phyloP scores from a whole-genome alignment of 108 stramenopile genomes.

The Aurantiochytrium sp. region DNA sequence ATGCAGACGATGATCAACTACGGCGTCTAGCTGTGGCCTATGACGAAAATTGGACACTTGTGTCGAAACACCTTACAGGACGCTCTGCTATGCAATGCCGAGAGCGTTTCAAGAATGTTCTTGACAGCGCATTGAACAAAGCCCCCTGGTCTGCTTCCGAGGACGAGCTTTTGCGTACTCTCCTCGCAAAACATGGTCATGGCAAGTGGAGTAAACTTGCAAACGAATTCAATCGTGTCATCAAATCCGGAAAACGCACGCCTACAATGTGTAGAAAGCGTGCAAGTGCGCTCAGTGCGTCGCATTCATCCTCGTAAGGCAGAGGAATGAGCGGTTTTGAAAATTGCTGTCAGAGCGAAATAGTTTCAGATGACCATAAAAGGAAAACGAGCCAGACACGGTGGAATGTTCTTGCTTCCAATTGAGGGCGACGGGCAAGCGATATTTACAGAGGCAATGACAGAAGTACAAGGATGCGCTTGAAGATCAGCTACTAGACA shows the following conservation, averaged over 20 bases:
- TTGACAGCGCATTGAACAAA: neutral
- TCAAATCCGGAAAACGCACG: neutral
- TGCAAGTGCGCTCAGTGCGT: neutral
- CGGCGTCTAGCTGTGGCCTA: neutral
- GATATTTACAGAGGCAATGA: too few relatives aligned
- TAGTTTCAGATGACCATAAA: too few relatives aligned
- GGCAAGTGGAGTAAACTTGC: neutral
- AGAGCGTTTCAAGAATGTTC: neutral
- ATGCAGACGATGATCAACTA: neutral
- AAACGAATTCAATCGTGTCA: neutral
- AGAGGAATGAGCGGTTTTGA: too few relatives aligned
- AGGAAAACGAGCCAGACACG: too few relatives aligned
- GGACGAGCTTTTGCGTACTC: neutral
- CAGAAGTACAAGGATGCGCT: too few relatives aligned
- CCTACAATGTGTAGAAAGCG: neutral
- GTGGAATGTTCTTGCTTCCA: too few relatives aligned
- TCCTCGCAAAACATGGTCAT: neutral
- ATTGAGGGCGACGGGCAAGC: too few relatives aligned
- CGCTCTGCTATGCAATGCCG: neutral
- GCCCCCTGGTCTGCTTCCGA: neutral
- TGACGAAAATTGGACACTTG: neutral
- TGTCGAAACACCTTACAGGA: neutral
- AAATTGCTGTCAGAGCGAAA: too few relatives aligned
- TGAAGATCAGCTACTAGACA: too few relatives aligned
- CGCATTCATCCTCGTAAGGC: too few relatives aligned